These are phyloP conservation scores for Prunus fruticosa DNA, from an alignment of 306 rosid species.

Conservation along the genomic window DNA sequence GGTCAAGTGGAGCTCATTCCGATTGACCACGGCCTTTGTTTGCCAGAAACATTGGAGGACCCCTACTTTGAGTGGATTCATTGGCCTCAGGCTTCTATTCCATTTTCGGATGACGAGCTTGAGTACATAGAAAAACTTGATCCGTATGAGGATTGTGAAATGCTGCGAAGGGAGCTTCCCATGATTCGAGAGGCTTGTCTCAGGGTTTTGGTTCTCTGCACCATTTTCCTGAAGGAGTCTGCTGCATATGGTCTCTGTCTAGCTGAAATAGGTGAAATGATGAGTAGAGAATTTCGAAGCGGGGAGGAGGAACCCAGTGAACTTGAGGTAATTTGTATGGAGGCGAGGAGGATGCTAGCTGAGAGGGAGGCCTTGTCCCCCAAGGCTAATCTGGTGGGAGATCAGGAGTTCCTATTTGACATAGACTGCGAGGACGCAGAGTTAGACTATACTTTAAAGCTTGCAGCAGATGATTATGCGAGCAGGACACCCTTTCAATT, in stretches of 20 bases:
- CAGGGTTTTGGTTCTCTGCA: slow-evolving; percentile 84
- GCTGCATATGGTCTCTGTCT: slow-evolving; percentile 79
- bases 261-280: slow-evolving; percentile 97
- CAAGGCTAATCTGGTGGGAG: slow-evolving; percentile 37
- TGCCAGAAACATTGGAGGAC: slow-evolving; percentile 92
- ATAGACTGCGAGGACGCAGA: slow-evolving; percentile 67
- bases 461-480: slow-evolving; percentile 38
- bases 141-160: slow-evolving; percentile 60
- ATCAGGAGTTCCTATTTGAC: slow-evolving; percentile 64
- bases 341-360: slow-evolving; percentile 62
- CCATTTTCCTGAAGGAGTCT: slow-evolving; percentile 85
- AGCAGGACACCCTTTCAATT: slow-evolving; percentile 38
- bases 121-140: slow-evolving; percentile 61
- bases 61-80: slow-evolving; percentile 99
- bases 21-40: slow-evolving; percentile 96
- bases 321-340: slow-evolving; percentile 86
- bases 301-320: slow-evolving; percentile 98
- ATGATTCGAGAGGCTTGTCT: slow-evolving; percentile 97
- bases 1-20: slow-evolving; percentile 94
- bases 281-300: slow-evolving; percentile 80
- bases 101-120: slow-evolving; percentile 89
- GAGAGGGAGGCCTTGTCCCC: slow-evolving; percentile 73
- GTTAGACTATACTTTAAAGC: slow-evolving; percentile 25
- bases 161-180: slow-evolving; percentile 80
- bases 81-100: slow-evolving; percentile 99